Evolutionary conservation across 352 stramenopile species (phyloP), one percentile per base, ranked within the genome.

Genomic region (Phytophthora hybrid): DNA sequence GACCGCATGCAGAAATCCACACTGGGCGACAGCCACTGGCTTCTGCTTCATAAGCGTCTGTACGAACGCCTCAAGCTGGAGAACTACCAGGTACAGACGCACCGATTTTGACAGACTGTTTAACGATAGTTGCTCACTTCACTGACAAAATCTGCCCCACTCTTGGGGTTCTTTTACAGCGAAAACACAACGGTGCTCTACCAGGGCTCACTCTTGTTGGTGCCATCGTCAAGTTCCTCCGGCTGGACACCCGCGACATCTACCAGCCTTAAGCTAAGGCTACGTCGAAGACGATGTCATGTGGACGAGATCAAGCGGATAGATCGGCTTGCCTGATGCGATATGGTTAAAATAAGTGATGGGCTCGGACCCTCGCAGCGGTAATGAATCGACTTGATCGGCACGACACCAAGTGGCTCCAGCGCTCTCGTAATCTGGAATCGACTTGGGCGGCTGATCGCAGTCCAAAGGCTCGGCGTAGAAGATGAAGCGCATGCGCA

Each of bases 1-100:
- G 94, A 98, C 61, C 81, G 86, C 19, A 97, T 98, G 89, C 91
- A 98, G 59, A 93, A 92, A 37, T 77, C 89, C 26, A 97, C 89
- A 32, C 82, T 98, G 8, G 93, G 89, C n/a, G 81, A 88, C 47
- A 87, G 65, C 31, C 87, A 94, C 71, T 98, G 92, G 91, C 81
- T 92, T 61, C 78, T 84, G 62, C 83, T 94, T 34, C 87, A 93
- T 74, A 87, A 90, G 58, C 81, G 87, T 14, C 73, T 93, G 5
- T 95, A 91, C 66, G 73, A 94, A 32, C 74, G 82, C 5, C 83
- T 95, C 60, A 94, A 93, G 66, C 66, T 78, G n/a, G 83, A 93
- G 54, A 85, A 83, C 59, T 93, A 90, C 54, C 82, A 83, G 63
- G 80, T 91, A 78, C 44, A 64, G n/a, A 18, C 31, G 26, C 11